phyloP scores from a whole-genome alignment of 2,329 filamentous ascomycete genomes.

The Colletotrichum melonis region DNA sequence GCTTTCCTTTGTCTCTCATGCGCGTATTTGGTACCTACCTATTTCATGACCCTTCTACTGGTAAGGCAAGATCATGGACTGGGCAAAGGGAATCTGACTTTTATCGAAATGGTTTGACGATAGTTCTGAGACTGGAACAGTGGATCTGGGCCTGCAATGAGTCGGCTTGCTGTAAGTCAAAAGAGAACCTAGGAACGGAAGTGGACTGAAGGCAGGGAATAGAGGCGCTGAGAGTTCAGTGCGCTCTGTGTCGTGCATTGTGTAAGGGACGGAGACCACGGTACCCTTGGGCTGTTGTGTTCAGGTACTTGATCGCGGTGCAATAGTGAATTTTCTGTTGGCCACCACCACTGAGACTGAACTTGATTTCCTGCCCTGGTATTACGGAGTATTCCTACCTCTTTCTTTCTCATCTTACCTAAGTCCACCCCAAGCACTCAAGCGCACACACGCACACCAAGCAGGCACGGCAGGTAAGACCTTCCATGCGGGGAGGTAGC shows the following conservation, averaged over 20 bases:
- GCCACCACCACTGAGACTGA: background rate
- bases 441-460: too few relatives aligned
- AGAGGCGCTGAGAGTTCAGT: constrained; percentile 10
- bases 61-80: background rate
- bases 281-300: background rate
- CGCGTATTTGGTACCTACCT: background rate
- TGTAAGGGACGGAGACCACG: background rate
- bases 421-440: background rate
- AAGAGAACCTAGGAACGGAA: background rate
- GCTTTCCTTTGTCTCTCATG: constrained; percentile 25
- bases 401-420: background rate
- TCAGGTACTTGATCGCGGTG: background rate
- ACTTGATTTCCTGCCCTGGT: background rate
- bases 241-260: constrained; percentile 9
- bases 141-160: constrained; percentile 18
- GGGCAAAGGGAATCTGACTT: constrained; percentile 25
- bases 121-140: constrained; percentile 26
- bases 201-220: constrained; percentile 4
- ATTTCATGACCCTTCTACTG: background rate
- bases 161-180: constrained; percentile 13
- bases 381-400: background rate
- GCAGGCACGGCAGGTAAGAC: too few relatives aligned
- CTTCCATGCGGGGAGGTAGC: background rate
- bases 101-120: constrained; percentile 20
- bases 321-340: background rate